Evolutionary conservation across 805 yeast genomes (phyloP).

Genomic region (Saccharomycopsis babjevae): DNA sequence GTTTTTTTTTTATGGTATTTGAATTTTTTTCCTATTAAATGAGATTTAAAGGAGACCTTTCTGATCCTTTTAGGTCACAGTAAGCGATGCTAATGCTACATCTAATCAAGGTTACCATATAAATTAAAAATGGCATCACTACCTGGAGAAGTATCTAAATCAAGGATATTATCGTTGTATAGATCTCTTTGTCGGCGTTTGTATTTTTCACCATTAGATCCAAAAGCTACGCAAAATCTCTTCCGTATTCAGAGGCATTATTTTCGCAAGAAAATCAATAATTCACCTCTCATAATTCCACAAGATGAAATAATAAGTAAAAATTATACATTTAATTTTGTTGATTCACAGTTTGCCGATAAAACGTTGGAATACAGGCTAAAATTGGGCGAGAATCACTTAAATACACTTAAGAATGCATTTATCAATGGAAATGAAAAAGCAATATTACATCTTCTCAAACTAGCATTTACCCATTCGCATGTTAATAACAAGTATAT

Average conservation of each 20-base stretch:
- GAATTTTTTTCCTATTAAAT: too few species aligned
- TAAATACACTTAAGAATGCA: not conserved
- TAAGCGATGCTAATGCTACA: too few species aligned
- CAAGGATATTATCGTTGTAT: not conserved
- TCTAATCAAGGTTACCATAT: not conserved
- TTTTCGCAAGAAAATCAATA: not conserved
- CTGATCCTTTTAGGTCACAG: too few species aligned
- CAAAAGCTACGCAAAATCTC: not conserved
- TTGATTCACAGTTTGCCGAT: not conserved
- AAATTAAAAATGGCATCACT: not conserved
- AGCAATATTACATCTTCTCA: not conserved
- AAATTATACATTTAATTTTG: not conserved
- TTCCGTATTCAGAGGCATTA: not conserved
- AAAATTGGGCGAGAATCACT: slow-evolving; percentile 1
- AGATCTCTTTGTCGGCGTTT: not conserved
- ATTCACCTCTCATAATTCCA: not conserved
- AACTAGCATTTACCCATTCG: not conserved
- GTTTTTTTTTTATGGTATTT: too few species aligned
- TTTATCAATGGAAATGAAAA: slow-evolving; percentile 3
- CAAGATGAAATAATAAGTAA: not conserved
- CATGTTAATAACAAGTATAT: not conserved
- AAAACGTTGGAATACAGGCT: slow-evolving; percentile 1
- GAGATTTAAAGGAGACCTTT: too few species aligned
- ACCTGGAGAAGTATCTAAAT: not conserved
- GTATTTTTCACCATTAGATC: not conserved